Evolutionary conservation across 805 yeast species (phyloP), one percentile per base, ranked within the genome.

Genomic region (Suhomyces faveliae): DNA sequence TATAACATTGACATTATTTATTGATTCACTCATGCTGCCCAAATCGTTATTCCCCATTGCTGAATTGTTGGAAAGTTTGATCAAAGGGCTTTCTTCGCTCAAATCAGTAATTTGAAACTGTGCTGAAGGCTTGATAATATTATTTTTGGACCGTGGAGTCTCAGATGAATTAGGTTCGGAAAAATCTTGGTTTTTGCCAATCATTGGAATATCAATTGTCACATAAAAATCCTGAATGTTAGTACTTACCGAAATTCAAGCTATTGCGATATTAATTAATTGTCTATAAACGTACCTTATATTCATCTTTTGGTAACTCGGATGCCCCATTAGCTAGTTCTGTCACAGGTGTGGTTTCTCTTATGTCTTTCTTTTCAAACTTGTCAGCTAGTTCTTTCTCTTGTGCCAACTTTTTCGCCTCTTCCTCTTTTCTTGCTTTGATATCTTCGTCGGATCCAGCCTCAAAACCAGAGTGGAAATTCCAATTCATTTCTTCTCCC

Each of bases 401-500:
- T 20, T 43, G 24, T 17, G 17, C 15, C 20, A 71, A 10, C 75
- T 67, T 39, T 29, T 19, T 48, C 42, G 41, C 51, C 50, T 44
- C 54, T 44, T 48, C 54, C 46, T 48, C 55, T 38, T 25, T 22
- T 53, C 55, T 24, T 55, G 79, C 78, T 54, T 78, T 80, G 45
- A 89, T 81, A 64, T 90, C 97, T 43, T 85, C 96, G 53, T 84
- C 89, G 3, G 96, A 87, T 9, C 97, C 97, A 5, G 97, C 96
- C 68, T 89, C 96, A 55, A 80, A 84, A 15, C 80, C 81, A 48
- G 66, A 74, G 58, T 79, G 80, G 71, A 90, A 92, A 57, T 84
- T 81, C 97, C 97, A 91, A 61, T 88, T 84, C 95, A 89, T 89
- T 64, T 90, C 97, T 58, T 91, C 94, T 6, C 98, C 98, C 5